phyloP scores from a whole-genome alignment of 2,329 filamentous ascomycete species.

The Bipolaris oryzae region DNA sequence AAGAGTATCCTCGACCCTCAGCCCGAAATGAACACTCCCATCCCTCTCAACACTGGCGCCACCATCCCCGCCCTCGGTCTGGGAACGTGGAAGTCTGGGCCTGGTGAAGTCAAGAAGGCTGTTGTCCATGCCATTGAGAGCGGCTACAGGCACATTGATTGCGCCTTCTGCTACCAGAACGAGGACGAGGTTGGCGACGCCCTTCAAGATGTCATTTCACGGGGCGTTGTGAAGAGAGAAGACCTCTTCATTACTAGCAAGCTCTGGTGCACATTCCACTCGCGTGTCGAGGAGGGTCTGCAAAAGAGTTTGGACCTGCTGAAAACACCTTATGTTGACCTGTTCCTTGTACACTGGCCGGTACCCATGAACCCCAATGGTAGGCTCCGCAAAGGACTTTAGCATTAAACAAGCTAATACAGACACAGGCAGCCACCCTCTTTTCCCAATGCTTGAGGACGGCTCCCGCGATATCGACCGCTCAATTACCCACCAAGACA shows the following conservation, averaged over 20 bases:
- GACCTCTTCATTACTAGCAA: conserved; percentile 87
- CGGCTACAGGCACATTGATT: conserved; percentile 67
- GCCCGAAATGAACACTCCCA: conserved; percentile 48
- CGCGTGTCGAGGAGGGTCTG: conserved; percentile 70
- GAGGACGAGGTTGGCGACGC: conserved; percentile 83
- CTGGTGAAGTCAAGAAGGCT: conserved; percentile 56
- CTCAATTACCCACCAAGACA: conserved; percentile 72
- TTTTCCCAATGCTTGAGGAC: conserved; percentile 75
- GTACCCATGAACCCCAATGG: conserved; percentile 79
- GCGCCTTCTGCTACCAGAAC: conserved; percentile 79
- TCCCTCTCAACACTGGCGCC: conserved; percentile 50
- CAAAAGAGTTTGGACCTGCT: conserved; percentile 75
- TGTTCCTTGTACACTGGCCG: conserved; percentile 85
- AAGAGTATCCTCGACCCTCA: conserved; percentile 44
- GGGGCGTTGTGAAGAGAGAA: conserved; percentile 72
- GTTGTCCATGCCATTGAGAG: conserved; percentile 55
- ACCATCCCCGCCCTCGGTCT: conserved; percentile 48
- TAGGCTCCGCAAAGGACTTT: conserved; percentile 28
- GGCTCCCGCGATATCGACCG: conserved; percentile 75
- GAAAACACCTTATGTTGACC: conserved; percentile 79
- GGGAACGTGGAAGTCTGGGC: conserved; percentile 50
- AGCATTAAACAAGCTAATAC: conserved; percentile 2
- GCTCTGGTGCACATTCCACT: conserved; percentile 82
- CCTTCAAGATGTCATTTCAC: conserved; percentile 72
- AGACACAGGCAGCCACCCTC: conserved; percentile 66